These are phyloP conservation scores for Corylus avellana DNA, from an alignment of 306 rosid genomes.

Conservation along the genomic window DNA sequence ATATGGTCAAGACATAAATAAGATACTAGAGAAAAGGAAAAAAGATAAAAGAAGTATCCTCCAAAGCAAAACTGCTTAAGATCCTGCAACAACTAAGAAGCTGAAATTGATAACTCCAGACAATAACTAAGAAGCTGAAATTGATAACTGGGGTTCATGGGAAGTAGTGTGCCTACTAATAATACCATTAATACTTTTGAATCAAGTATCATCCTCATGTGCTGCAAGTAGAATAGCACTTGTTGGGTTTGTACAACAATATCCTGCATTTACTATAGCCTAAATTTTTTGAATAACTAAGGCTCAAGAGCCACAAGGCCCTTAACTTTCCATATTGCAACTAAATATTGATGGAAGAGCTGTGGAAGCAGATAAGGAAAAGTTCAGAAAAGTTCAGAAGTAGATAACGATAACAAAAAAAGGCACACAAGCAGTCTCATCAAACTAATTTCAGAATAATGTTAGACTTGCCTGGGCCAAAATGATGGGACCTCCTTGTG, in stretches of 20 bases:
- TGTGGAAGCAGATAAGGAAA: background rate
- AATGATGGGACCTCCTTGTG: slow-evolving; percentile 97
- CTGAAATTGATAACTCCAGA: background rate
- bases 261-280: background rate
- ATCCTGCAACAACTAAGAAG: background rate
- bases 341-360: background rate
- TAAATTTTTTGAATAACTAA: background rate
- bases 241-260: background rate
- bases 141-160: background rate
- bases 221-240: background rate
- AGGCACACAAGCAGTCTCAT: background rate
- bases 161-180: background rate
- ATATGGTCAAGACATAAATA: no score
- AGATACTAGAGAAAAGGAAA: no score
- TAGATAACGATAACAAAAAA: background rate
- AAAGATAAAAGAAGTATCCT: background rate
- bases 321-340: background rate
- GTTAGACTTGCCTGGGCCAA: slow-evolving; percentile 84
- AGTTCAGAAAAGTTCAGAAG: background rate
- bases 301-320: background rate
- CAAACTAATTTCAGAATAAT: slow-evolving; percentile 5
- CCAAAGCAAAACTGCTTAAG: background rate
- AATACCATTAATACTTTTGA: background rate
- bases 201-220: background rate
- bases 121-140: background rate